A percentile compares a stretch with the other conserved stretches of the same genome.
Evolutionary conservation across 495 filamentous ascomycete genomes (phyloP).

Genomic region (Penicillium longicatenatum): DNA sequence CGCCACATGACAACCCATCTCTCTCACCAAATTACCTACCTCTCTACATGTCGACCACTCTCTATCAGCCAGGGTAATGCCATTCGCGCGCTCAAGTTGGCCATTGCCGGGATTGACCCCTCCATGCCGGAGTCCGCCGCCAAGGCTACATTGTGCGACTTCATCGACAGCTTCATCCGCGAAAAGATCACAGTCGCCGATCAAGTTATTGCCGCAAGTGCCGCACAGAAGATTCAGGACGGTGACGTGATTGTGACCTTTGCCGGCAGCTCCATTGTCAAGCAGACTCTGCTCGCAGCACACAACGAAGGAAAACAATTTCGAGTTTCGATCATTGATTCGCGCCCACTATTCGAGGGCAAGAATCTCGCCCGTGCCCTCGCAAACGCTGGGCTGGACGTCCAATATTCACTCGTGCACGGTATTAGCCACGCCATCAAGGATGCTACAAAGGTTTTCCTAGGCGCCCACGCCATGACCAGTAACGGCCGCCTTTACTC

Average conservation of each 20-base stretch:
- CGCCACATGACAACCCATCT: slow-evolving; percentile 93
- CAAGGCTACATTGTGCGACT: slow-evolving; percentile 71
- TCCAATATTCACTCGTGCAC: slow-evolving; percentile 79
- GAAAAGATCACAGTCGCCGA: slow-evolving; percentile 88
- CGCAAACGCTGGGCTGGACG: slow-evolving; percentile 65
- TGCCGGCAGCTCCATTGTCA: slow-evolving; percentile 83
- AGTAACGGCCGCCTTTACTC: slow-evolving; percentile 87
- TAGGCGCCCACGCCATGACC: slow-evolving; percentile 90
- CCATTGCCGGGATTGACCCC: slow-evolving; percentile 83
- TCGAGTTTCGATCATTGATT: slow-evolving; percentile 83
- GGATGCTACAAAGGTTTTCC: slow-evolving; percentile 75
- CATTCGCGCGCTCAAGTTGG: slow-evolving; percentile 88
- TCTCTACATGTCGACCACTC: slow-evolving; percentile 88
- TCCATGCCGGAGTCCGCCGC: slow-evolving; percentile 74
- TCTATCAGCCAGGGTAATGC: slow-evolving; percentile 94
- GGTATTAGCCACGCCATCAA: slow-evolving; percentile 71
- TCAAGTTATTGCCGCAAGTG: slow-evolving; percentile 76
- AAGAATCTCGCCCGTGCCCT: slow-evolving; percentile 71
- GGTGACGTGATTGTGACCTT: slow-evolving; percentile 87
- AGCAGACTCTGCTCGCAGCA: slow-evolving; percentile 75
- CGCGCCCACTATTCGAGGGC: slow-evolving; percentile 78
- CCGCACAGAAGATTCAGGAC: slow-evolving; percentile 69
- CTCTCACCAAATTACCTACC: slow-evolving; percentile 91
- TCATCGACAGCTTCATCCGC: slow-evolving; percentile 87
- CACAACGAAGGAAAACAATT: slow-evolving; percentile 70